Evolutionary conservation across 345 rosid species (phyloP), one percentile per base, ranked within the genome.

Genomic region (Nasturtium officinale): DNA sequence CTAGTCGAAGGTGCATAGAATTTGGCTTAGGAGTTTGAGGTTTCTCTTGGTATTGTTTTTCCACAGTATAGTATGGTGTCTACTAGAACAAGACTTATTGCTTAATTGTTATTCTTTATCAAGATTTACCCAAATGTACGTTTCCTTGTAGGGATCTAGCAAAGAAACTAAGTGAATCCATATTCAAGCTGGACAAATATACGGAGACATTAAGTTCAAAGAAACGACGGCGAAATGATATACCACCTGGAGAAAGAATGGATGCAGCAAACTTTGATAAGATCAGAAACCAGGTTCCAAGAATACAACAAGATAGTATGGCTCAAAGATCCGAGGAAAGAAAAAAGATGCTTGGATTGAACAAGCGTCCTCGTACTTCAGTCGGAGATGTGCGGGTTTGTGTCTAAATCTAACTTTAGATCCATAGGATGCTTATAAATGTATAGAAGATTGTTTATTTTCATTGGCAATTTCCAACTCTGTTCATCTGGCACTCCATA

Each of bases 371-470:
- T 75, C 92, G 94, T 43, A 79, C 90, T 0, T 57, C 90, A 61
- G 77, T 82, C 51, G 83, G 82, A 37, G 96, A 90, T 81, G 74
- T 85, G 81, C 89, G 84, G 99, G 97, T 91, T 82, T 82, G 93
- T 88, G 57, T 73, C 69, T 80, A 62, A 38, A 38, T 69, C 37
- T 72, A 51, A 37, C 25, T 83, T 60, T 63, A 29, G 67, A 58
- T 62, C 11, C 37, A 10, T 63, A 23, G 23, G 63, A 17, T 70
- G 37, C 50, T 30, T 32, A 40, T 52, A 8, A 12, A 9, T 58
- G 40, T 38, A 7, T 72, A 48, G n/a, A 58, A 9, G 20, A 43
- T 71, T 47, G 16, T 53, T 52, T 15, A 50, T 18, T 51, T 5
- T 46, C 52, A 57, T 54, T 48, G 43, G 18, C 25, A 50, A 17